Evolutionary conservation across 2,329 filamentous ascomycete genomes (phyloP).

Genomic region (Beauveria sp.): DNA sequence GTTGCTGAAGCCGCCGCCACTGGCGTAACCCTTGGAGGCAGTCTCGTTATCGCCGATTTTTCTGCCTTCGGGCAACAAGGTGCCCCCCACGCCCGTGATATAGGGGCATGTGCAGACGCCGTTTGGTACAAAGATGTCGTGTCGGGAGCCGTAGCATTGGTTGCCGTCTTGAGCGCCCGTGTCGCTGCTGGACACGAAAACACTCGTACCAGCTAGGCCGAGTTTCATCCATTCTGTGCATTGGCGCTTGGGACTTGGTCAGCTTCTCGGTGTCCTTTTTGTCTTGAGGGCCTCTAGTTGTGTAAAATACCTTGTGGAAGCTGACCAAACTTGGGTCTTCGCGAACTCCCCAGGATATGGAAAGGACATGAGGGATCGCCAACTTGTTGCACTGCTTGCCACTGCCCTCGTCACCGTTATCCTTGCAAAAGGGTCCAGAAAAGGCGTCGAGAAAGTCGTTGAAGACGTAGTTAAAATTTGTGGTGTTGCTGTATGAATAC

Average conservation of each 20-base stretch:
- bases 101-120: constrained; percentile 33
- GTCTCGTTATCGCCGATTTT: constrained; percentile 36
- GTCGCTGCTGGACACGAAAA: constrained; percentile 34
- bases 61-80: constrained; percentile 32
- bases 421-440: constrained; percentile 38
- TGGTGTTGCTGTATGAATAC: background rate
- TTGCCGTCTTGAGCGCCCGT: constrained; percentile 24
- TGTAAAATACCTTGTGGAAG: background rate
- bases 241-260: constrained; percentile 20
- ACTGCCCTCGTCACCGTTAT: constrained; percentile 25
- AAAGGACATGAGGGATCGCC: constrained; percentile 24
- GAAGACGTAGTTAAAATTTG: constrained; percentile 23
- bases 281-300: too few relatives aligned
- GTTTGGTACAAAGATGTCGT: constrained; percentile 24
- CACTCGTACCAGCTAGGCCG: constrained; percentile 33
- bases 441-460: constrained; percentile 31
- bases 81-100: constrained; percentile 42
- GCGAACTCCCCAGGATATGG: constrained; percentile 38
- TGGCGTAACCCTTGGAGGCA: constrained; percentile 35
- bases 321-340: constrained; percentile 22
- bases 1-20: constrained; percentile 25
- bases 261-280: background rate
- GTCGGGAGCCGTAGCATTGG: background rate
- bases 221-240: constrained; percentile 39
- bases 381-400: constrained; percentile 16